Conservation (phyloP, 2,329 filamentous ascomycete species). For the Colletotrichum sp. region DNA sequence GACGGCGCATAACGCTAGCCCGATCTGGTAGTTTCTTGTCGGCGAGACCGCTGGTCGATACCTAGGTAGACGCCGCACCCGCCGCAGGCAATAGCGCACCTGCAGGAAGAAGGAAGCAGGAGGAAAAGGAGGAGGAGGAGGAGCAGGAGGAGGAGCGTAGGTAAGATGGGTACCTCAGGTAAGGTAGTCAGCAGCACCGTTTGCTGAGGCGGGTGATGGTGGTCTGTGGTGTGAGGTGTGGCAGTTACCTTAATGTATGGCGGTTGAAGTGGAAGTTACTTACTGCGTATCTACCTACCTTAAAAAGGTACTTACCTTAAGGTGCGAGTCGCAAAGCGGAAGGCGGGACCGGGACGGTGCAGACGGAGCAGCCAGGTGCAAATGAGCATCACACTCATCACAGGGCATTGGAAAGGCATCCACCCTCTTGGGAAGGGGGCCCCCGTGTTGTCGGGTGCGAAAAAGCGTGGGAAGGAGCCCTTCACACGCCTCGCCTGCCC, state of each 20-base stretch:
- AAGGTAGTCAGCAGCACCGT: background rate
- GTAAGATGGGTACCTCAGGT: background rate
- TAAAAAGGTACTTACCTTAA: background rate
- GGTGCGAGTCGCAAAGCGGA: background rate
- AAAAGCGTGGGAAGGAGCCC: background rate
- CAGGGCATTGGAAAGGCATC: background rate
- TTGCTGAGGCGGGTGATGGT: background rate
- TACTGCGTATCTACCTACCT: background rate
- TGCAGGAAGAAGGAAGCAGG: background rate
- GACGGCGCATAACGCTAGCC: background rate
- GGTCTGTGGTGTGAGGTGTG: background rate
- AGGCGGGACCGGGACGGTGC: background rate
- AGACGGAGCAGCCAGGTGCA: background rate
- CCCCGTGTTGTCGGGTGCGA: conserved; percentile 8
- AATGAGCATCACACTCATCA: background rate
- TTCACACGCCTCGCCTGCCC: background rate
- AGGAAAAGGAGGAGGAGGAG: background rate
- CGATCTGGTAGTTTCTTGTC: background rate
- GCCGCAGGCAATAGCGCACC: background rate
- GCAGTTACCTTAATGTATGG: background rate
- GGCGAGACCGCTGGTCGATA: background rate
- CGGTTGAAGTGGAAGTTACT: background rate
- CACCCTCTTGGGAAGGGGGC: background rate
- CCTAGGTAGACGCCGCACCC: background rate
- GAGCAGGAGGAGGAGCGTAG: too few relatives aligned